Evolutionary conservation across 441 rosid genomes (phyloP).

Genomic region (Gossypium gossypioides): DNA sequence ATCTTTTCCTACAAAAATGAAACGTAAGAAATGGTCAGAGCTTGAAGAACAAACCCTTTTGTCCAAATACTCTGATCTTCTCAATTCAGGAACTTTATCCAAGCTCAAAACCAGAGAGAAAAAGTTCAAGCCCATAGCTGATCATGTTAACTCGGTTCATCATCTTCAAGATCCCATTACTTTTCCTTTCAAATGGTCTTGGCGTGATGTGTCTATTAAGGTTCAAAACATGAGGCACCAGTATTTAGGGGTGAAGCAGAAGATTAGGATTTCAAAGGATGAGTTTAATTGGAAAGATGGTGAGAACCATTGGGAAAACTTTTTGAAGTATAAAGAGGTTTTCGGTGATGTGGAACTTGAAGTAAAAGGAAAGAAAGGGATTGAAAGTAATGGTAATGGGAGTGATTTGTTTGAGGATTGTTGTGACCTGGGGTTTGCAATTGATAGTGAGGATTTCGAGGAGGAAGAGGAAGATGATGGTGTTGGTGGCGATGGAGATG

Average conservation of each 20-base stretch:
- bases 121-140: constrained; percentile 67
- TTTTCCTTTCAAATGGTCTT: constrained; percentile 68
- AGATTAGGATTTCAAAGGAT: constrained; percentile 45
- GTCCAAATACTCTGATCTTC: constrained; percentile 47
- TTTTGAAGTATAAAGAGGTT: constrained; percentile 62
- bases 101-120: constrained; percentile 71
- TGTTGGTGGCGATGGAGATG: constrained; percentile 30
- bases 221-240: constrained; percentile 78
- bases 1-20: constrained; percentile 26
- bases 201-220: constrained; percentile 71
- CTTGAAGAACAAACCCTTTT: constrained; percentile 54
- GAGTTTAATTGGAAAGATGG: constrained; percentile 65
- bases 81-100: constrained; percentile 43
- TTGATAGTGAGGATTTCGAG: constrained; percentile 44
- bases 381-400: constrained; percentile 19
- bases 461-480: constrained; percentile 39
- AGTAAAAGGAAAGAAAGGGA: constrained; percentile 36
- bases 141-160: constrained; percentile 55
- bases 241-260: constrained; percentile 72
- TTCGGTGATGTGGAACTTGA: constrained; percentile 72
- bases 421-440: constrained; percentile 43
- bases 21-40: constrained; percentile 71
- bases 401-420: constrained; percentile 47
- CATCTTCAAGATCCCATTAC: constrained; percentile 43
- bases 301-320: constrained; percentile 68